Evolutionary conservation across 164 flowering plant species (phyloP).

Genomic region (Kalanchoe fedtschenkoi): DNA sequence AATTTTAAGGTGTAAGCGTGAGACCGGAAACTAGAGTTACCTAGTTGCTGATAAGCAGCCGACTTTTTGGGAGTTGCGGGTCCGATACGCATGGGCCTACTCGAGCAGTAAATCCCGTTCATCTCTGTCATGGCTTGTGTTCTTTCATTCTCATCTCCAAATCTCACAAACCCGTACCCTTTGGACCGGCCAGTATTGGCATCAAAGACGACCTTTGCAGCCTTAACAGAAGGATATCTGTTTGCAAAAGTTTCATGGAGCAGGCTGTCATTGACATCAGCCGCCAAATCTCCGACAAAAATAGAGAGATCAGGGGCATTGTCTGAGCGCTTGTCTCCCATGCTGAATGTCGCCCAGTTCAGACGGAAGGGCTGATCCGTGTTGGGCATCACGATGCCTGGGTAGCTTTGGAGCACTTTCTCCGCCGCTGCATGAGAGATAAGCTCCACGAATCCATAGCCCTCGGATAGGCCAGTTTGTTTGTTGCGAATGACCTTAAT

Average conservation of each 20-base stretch:
- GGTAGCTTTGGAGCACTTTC: conserved; percentile 63
- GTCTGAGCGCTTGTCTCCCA: conserved; percentile 75
- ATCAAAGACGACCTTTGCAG: conserved; percentile 95
- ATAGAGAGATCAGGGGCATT: conserved; percentile 84
- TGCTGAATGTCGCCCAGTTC: conserved; percentile 92
- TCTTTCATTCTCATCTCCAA: conserved; percentile 87
- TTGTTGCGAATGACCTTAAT: conserved; percentile 93
- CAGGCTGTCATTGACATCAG: conserved; percentile 81
- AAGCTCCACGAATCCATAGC: conserved; percentile 96
- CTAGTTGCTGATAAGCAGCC: conserved; percentile 72
- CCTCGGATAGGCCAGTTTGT: conserved; percentile 84
- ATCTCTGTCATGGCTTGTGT: conserved; percentile 81
- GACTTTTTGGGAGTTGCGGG: conserved; percentile 90
- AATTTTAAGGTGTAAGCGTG: not conserved
- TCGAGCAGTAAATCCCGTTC: conserved; percentile 85
- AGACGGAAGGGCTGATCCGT: conserved; percentile 79
- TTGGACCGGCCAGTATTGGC: conserved; percentile 92
- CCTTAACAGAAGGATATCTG: conserved; percentile 81
- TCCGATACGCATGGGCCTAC: conserved; percentile 94
- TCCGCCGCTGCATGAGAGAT: conserved; percentile 69
- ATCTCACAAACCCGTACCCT: conserved; percentile 95
- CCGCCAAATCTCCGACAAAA: conserved; percentile 91
- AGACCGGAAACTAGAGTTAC: conserved; percentile 19
- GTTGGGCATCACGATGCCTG: conserved; percentile 60
- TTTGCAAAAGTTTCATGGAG: conserved; percentile 79